phyloP scores from a whole-genome alignment of 192 early-diverging fungal genomes.

The Entomortierella lignicola region DNA sequence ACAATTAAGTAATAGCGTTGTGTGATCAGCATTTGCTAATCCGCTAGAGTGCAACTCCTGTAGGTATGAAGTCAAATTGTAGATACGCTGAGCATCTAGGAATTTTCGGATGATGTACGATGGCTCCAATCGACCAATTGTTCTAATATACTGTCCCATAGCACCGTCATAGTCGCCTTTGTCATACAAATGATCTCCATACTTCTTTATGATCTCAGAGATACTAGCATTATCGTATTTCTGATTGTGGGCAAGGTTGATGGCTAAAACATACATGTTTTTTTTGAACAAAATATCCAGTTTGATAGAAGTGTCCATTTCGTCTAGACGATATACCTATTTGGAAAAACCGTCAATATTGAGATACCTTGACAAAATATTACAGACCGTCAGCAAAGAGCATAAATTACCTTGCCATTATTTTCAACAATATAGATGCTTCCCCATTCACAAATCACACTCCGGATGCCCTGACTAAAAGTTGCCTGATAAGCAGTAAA shows the following conservation, averaged over 20 bases:
- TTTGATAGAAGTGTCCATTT: constrained; percentile 89
- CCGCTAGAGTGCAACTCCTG: constrained; percentile 89
- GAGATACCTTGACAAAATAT: neutral
- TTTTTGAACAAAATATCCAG: constrained; percentile 90
- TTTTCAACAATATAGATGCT: constrained; percentile 87
- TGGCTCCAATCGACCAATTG: constrained; percentile 93
- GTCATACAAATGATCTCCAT: constrained; percentile 94
- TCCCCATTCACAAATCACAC: constrained; percentile 90
- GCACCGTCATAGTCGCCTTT: constrained; percentile 91
- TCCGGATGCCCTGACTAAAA: constrained; percentile 75
- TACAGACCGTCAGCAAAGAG: no score
- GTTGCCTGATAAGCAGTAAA: constrained; percentile 89
- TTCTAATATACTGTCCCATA: constrained; percentile 92
- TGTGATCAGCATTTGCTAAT: constrained; percentile 94
- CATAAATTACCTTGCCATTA: constrained; percentile 70
- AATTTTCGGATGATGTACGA: constrained; percentile 98
- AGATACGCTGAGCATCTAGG: constrained; percentile 92
- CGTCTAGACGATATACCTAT: constrained; percentile 83
- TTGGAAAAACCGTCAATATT: neutral
- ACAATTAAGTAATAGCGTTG: constrained; percentile 95
- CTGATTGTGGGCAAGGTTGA: constrained; percentile 85
- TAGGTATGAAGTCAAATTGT: constrained; percentile 89
- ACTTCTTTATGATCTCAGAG: constrained; percentile 92
- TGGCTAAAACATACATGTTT: constrained; percentile 90
- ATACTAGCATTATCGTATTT: constrained; percentile 86